Conservation (phyloP, 306 rosid species). For the Cyamopsis tetragonoloba region DNA sequence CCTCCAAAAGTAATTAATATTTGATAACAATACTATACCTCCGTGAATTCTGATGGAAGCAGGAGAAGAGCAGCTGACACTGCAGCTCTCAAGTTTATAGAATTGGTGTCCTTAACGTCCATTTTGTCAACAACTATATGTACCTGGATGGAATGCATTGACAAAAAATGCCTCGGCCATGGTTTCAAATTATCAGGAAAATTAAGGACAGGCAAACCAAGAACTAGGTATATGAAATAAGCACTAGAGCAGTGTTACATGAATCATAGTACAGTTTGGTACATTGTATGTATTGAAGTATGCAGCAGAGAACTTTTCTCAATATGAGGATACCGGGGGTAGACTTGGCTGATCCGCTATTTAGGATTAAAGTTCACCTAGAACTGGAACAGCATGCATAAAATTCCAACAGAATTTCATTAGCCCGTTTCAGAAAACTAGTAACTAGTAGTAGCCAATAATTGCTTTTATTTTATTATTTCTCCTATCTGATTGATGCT, state of each 20-base stretch:
- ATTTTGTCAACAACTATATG: slow-evolving; percentile 61
- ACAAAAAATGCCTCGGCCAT: neutral
- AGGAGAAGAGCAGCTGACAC: slow-evolving; percentile 83
- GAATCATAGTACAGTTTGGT: neutral
- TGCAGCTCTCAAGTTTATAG: slow-evolving; percentile 81
- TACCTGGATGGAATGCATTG: slow-evolving; percentile 53
- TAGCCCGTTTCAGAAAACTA: neutral
- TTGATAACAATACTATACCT: slow-evolving; percentile 50
- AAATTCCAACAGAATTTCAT: neutral
- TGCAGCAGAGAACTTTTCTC: neutral
- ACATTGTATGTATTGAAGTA: neutral
- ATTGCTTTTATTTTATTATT: neutral
- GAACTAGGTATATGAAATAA: neutral
- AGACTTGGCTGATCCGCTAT: neutral
- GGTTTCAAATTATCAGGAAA: neutral
- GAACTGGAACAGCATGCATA: neutral
- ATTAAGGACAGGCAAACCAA: neutral
- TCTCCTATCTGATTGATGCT: neutral
- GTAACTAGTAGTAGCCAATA: neutral
- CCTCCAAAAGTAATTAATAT: slow-evolving; percentile 20
- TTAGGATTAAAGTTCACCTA: neutral
- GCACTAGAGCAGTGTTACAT: neutral
- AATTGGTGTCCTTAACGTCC: slow-evolving; percentile 48
- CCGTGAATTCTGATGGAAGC: slow-evolving; percentile 76
- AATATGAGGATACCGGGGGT: neutral